phyloP scores from a whole-genome alignment of 2,329 filamentous ascomycete species.

The Leptographium flavum region DNA sequence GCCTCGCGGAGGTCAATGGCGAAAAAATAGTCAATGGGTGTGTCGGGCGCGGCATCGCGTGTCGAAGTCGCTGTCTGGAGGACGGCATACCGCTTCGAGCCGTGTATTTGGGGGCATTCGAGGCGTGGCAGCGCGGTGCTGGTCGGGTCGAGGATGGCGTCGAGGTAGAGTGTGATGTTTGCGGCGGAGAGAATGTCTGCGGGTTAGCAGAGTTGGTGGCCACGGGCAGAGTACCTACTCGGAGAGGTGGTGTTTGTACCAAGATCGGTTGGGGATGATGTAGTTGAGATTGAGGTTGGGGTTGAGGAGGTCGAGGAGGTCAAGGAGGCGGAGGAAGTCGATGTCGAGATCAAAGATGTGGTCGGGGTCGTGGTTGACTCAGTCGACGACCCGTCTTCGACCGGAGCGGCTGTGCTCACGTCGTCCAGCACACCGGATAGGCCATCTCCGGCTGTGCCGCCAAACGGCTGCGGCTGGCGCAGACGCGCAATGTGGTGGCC shows the following conservation, averaged over 20 bases:
- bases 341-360: no score
- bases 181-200: not conserved
- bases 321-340: no score
- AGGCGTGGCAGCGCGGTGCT: conserved; percentile 6
- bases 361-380: no score
- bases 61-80: not conserved
- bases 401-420: not conserved
- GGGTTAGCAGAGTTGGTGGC: no score
- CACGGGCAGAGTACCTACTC: no score
- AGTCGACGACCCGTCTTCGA: not conserved
- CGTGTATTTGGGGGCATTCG: conserved; percentile 4
- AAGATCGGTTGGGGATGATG: no score
- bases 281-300: no score
- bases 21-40: conserved; percentile 29
- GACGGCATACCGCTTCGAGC: conserved; percentile 6
- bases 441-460: not conserved
- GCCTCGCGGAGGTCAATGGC: conserved; percentile 36
- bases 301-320: no score
- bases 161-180: conserved; percentile 7
- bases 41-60: not conserved
- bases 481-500: conserved; percentile 3
- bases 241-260: no score
- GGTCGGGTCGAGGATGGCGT: conserved; percentile 10
- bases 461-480: not conserved
- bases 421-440: not conserved